phyloP scores from a whole-genome alignment of 2,329 filamentous ascomycete species.

The Stemphylium beticola region DNA sequence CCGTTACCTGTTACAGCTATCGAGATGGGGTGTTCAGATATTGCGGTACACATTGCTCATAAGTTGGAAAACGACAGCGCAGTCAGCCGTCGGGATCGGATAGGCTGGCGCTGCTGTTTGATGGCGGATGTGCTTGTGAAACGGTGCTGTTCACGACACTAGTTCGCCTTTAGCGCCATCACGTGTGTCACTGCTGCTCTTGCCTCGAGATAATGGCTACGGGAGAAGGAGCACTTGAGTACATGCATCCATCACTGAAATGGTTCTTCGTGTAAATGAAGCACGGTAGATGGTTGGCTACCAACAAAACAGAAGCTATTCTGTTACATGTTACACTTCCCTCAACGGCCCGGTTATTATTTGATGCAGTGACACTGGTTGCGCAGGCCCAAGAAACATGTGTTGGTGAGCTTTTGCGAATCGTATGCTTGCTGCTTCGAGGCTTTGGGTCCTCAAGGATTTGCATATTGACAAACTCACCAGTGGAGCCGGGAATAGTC shows the following conservation, averaged over 20 bases:
- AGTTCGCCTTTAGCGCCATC: not conserved
- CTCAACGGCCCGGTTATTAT: conserved; percentile 13
- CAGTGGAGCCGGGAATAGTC: not conserved
- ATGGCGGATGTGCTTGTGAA: not conserved
- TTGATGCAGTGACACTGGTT: conserved; percentile 7
- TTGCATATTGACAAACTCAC: not conserved
- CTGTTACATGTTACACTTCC: conserved; percentile 7
- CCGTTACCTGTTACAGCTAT: conserved; percentile 1
- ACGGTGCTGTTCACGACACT: conserved; percentile 7
- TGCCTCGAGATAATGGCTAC: not conserved
- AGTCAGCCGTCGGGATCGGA: not conserved
- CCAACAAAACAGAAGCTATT: not conserved
- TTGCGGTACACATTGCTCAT: not conserved
- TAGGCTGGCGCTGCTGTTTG: not conserved
- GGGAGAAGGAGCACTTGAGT: not conserved
- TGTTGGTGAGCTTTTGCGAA: not conserved
- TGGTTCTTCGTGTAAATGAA: conserved; percentile 1
- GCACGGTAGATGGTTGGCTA: conserved; percentile 11
- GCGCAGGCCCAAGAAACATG: not conserved
- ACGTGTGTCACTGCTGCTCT: conserved; percentile 6
- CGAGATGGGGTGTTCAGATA: not conserved
- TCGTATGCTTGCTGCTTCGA: not conserved
- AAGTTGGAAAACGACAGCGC: not conserved
- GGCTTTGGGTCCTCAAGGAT: not conserved
- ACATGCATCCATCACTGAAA: not conserved